A percentile compares a stretch with the other conserved stretches of the same genome.
These are phyloP conservation scores for Colletotrichum cereale DNA, from an alignment of 2,329 filamentous ascomycete species.

Conservation along the genomic window DNA sequence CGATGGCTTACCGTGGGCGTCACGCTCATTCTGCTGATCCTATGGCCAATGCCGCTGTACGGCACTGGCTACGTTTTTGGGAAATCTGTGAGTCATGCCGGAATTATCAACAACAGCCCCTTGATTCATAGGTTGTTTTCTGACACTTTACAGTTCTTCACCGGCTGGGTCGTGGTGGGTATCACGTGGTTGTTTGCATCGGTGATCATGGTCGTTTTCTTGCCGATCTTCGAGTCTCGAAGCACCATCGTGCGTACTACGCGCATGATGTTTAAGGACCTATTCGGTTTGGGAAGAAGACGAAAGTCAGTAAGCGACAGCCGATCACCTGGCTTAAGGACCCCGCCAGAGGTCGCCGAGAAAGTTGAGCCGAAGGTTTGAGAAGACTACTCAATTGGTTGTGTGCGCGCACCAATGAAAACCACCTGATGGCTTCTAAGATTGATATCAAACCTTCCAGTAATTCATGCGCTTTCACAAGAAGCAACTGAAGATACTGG, in stretches of 20 bases:
- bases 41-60: conserved; percentile 49
- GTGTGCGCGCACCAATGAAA: too few species aligned
- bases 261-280: conserved; percentile 35
- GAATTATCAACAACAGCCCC: too few species aligned
- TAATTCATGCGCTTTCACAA: background rate
- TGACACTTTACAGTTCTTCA: conserved; percentile 70
- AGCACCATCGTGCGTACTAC: conserved; percentile 34
- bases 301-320: conserved; percentile 15
- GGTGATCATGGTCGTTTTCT: conserved; percentile 38
- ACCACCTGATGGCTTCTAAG: background rate
- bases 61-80: conserved; percentile 47
- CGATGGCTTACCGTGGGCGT: conserved; percentile 67
- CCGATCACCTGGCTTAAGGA: conserved; percentile 11
- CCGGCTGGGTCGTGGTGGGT: conserved; percentile 78
- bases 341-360: conserved; percentile 29
- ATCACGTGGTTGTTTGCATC: conserved; percentile 76
- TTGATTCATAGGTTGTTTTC: too few species aligned
- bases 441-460: background rate
- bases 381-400: background rate
- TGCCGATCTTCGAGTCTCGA: conserved; percentile 39
- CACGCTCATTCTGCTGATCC: conserved; percentile 61
- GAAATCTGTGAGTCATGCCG: conserved; percentile 35
- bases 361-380: conserved; percentile 18
- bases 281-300: conserved; percentile 20
- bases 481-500: background rate